A percentile compares a stretch with the other conserved stretches of the same genome.
These are phyloP conservation scores for Podospora australis DNA, from an alignment of 495 filamentous ascomycete species.

Conservation along the genomic window DNA sequence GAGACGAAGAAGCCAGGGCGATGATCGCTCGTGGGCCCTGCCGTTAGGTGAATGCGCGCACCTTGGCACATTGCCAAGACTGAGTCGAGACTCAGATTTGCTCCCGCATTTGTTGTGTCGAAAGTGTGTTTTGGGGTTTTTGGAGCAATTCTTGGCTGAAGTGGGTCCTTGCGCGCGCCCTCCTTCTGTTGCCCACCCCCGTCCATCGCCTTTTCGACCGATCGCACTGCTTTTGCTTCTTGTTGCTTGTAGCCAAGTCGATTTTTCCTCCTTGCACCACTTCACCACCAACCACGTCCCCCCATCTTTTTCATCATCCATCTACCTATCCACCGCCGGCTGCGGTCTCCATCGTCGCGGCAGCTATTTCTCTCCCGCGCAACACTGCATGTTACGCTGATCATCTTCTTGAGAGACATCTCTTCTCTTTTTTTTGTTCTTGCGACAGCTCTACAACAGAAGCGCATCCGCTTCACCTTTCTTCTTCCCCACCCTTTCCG, in stretches of 20 bases:
- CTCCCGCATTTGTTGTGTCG: not conserved
- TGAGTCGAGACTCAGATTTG: slow-evolving; percentile 3
- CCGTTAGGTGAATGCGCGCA: not conserved
- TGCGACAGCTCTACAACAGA: too few relatives aligned
- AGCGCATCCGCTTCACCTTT: too few relatives aligned
- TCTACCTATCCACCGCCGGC: too few relatives aligned
- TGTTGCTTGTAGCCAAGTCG: not conserved
- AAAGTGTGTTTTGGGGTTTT: not conserved
- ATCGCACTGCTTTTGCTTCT: too few relatives aligned
- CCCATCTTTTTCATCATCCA: not conserved
- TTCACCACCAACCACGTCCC: not conserved
- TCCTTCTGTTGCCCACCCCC: not conserved
- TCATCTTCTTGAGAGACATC: too few relatives aligned
- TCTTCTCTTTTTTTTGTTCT: too few relatives aligned
- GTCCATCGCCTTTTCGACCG: not conserved
- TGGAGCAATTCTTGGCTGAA: too few relatives aligned
- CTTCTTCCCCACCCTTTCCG: too few relatives aligned
- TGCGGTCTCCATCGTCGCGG: too few relatives aligned
- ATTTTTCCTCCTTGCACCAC: not conserved
- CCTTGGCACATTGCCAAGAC: not conserved
- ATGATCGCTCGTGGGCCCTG: not conserved
- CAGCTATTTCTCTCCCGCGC: too few relatives aligned
- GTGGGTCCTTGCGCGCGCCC: not conserved
- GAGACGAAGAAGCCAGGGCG: too few relatives aligned
- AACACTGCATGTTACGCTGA: too few relatives aligned